phyloP scores from a whole-genome alignment of 768 basidiomycete genomes.

The Naganishia kalamii region DNA sequence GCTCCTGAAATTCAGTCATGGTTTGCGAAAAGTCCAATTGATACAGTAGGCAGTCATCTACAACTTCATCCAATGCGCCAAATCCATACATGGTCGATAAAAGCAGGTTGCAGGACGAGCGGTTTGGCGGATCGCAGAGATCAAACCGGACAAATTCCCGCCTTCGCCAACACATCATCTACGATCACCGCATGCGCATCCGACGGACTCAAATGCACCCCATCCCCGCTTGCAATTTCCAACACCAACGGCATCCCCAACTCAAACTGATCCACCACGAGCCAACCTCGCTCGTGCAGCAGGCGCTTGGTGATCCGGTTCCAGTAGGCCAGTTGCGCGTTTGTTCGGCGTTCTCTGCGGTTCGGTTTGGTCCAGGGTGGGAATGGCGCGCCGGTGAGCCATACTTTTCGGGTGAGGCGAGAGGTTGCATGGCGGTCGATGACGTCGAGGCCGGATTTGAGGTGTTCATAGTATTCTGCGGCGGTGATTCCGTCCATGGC shows the following conservation, averaged over 20 bases:
- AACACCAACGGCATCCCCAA: conserved; percentile 16
- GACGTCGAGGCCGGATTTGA: neutral
- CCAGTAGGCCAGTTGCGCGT: conserved; percentile 14
- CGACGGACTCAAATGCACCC: conserved; percentile 18
- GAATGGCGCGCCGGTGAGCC: conserved; percentile 1
- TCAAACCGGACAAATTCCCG: conserved; percentile 15
- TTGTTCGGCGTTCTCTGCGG: conserved; percentile 19
- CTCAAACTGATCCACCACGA: conserved; percentile 21
- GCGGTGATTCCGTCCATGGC: conserved; percentile 3
- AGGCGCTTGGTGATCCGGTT: neutral
- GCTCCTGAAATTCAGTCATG: too few species aligned
- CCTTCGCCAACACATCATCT: conserved; percentile 21
- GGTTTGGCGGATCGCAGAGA: too few species aligned
- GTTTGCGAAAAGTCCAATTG: too few species aligned
- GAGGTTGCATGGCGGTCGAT: neutral
- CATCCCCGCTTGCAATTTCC: conserved; percentile 21
- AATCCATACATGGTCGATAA: too few species aligned
- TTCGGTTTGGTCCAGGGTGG: conserved; percentile 8
- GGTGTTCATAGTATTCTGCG: conserved; percentile 1
- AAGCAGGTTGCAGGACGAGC: too few species aligned
- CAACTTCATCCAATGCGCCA: too few species aligned
- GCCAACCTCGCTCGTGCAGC: conserved; percentile 9
- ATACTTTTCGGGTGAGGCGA: conserved; percentile 11
- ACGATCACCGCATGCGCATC: conserved; percentile 15
- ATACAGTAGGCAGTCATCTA: too few species aligned